phyloP scores from a whole-genome alignment of 179 eudicot species.

The Patellifolia procumbens region DNA sequence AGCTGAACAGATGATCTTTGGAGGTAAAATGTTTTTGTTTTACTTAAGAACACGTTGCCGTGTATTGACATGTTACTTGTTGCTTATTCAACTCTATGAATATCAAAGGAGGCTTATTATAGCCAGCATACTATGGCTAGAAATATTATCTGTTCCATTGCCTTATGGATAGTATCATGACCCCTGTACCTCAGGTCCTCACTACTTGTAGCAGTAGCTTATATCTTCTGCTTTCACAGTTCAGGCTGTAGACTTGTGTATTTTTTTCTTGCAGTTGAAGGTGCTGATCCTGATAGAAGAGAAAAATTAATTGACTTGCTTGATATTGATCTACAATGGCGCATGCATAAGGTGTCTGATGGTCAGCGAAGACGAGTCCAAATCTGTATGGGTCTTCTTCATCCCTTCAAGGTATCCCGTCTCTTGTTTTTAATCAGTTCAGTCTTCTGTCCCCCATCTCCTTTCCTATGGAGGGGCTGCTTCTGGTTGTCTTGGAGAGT shows the following conservation, averaged over 20 bases:
- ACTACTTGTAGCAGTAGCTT: not conserved
- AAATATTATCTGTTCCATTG: not conserved
- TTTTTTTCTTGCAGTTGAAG: constrained; percentile 65
- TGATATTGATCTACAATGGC: constrained; percentile 88
- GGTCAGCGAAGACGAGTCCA: constrained; percentile 96
- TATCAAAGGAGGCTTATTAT: not conserved
- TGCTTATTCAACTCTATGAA: not conserved
- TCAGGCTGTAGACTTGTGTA: not conserved
- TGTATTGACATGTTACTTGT: not conserved
- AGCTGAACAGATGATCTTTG: constrained; percentile 93
- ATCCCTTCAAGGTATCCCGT: constrained; percentile 73
- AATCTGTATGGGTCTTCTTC: constrained; percentile 98
- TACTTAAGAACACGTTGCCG: too few species aligned
- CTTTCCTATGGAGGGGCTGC: not conserved
- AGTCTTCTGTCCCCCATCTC: not conserved
- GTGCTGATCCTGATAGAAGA: constrained; percentile 77
- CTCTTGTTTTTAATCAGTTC: not conserved
- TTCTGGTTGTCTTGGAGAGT: not conserved
- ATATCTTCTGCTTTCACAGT: not conserved
- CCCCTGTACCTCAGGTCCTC: not conserved
- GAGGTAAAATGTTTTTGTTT: constrained; percentile 48
- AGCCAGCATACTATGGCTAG: not conserved
- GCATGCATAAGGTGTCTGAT: constrained; percentile 99
- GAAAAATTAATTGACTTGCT: constrained; percentile 79
- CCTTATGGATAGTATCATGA: not conserved